Base-by-base conservation (phyloP, 2,329 filamentous ascomycete species). In the Claviceps fusiformis region DNA sequence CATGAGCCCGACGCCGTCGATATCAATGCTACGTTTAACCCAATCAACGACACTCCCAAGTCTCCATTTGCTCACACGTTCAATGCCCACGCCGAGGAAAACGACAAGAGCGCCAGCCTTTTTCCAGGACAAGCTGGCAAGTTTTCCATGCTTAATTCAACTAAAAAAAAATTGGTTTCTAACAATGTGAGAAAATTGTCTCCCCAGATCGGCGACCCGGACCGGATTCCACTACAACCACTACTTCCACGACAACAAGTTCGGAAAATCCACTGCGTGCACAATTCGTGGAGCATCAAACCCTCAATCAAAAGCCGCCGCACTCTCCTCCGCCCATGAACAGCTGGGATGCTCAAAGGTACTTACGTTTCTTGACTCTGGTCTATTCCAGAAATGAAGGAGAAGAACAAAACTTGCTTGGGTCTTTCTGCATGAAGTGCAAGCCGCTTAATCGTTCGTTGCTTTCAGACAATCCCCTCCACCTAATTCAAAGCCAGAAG, bases 401-500 rank as follows among this genome's bases (percentile, higher is more conserved):
- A 15, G 13, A 24, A n/a, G 27, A 27, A 46, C 1, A 46, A 15
- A 24, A 3, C 19, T 9, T 48, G 17, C 47, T 49, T 24, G 29
- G 13, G 29, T 10, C 44, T 9, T 31, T 41, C 3, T 48, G 15
- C 27, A n/a, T 17, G 15, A 41, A 35, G 3, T 19, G 31, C 8
- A 19, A 15, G 39, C 46, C 54, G 29, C 50, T 57, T 53, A 62
- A 46, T 29, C 50, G 39, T 8, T 9, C 29, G 19, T 64, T 63
- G 13, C 19, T 43, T 35, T 17, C 35, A 87, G 84, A 66, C 80
- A 84, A 62, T 71, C 83, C 48, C 82, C 83, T 56, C 82, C 82
- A 11, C 55, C 69, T 46, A 70, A 87, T 64, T 89, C 90, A 5
- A 86, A 77, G 65, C 91, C 91, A 9, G 93, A 97, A 75, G 92